These are phyloP conservation scores for Sapria himalayana DNA, from an alignment of 345 rosid species.

Conservation along the genomic window DNA sequence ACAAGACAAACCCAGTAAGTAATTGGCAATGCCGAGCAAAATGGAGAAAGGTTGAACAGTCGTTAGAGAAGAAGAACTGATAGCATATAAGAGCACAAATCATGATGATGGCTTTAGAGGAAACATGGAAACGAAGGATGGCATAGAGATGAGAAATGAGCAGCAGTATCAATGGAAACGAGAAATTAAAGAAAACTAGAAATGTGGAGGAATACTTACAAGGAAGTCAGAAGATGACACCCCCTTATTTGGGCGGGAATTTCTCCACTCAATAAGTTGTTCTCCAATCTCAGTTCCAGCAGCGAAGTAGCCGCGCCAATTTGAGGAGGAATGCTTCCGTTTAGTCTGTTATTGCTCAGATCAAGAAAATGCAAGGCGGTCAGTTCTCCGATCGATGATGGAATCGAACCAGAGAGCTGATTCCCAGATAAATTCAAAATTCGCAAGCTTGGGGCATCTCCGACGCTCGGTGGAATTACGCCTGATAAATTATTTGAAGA, in stretches of 20 bases:
- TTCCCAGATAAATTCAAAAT: slow-evolving; percentile 45
- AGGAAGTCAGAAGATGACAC: slow-evolving; percentile 31
- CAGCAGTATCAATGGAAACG: slow-evolving; percentile 2
- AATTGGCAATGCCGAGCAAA: too few species aligned
- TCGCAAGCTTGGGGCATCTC: slow-evolving; percentile 29
- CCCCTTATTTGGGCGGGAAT: slow-evolving; percentile 47
- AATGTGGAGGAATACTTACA: slow-evolving; percentile 31
- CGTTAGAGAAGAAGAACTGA: too few species aligned
- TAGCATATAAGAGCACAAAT: too few species aligned
- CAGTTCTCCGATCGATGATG: slow-evolving; percentile 28
- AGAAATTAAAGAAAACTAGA: slow-evolving; percentile 3
- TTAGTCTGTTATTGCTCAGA: slow-evolving; percentile 46
- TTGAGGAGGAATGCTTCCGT: slow-evolving; percentile 50
- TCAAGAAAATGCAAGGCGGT: slow-evolving; percentile 45
- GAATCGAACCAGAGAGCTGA: slow-evolving; percentile 36
- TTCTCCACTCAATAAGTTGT: slow-evolving; percentile 32
- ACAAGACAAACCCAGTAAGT: too few species aligned
- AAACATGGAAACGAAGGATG: not conserved
- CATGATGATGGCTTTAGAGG: too few species aligned
- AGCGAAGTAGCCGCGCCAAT: slow-evolving; percentile 49
- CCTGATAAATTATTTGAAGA: slow-evolving; percentile 58
- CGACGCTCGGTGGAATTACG: slow-evolving; percentile 23
- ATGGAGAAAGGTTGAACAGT: too few species aligned
- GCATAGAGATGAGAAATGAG: not conserved
- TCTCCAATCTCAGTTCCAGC: slow-evolving; percentile 43